phyloP scores from a whole-genome alignment of 23 red algal genomes.

The Gracilaria vermiculophylla region DNA sequence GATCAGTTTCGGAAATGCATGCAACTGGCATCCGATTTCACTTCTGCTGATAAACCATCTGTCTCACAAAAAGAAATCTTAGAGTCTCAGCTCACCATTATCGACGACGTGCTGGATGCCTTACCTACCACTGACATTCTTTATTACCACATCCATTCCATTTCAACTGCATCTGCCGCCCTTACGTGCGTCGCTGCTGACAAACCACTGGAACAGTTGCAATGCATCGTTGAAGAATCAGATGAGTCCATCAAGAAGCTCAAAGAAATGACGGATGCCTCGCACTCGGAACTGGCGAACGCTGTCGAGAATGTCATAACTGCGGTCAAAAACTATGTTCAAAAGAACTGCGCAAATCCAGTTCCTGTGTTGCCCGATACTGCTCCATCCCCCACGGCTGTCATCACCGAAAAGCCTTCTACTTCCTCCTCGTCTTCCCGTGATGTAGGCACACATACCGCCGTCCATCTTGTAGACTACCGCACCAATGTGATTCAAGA shows the following conservation, averaged over 20 bases:
- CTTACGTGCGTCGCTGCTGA: conserved; percentile 36
- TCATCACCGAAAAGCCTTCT: neutral
- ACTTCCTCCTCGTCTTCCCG: neutral
- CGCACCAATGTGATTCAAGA: conserved; percentile 34
- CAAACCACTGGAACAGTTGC: conserved; percentile 18
- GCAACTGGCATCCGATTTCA: conserved; percentile 19
- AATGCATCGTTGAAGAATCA: conserved; percentile 1
- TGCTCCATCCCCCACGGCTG: neutral
- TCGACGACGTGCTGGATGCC: conserved; percentile 41
- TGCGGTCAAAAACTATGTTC: conserved; percentile 4
- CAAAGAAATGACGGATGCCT: conserved; percentile 25
- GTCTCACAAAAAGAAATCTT: neutral
- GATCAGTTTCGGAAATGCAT: conserved; percentile 18
- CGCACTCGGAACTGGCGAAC: conserved; percentile 22
- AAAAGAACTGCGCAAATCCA: neutral
- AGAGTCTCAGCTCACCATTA: conserved; percentile 18
- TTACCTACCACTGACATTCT: conserved; percentile 27
- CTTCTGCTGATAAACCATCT: neutral
- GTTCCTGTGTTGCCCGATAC: neutral
- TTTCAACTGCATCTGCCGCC: conserved; percentile 14
- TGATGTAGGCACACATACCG: conserved; percentile 28
- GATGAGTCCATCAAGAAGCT: neutral
- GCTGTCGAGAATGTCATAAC: conserved; percentile 1
- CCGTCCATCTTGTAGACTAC: conserved; percentile 41
- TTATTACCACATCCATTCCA: conserved; percentile 31